phyloP scores from a whole-genome alignment of 1,284 basidiomycete genomes.

The Phellinidium pouzarii region DNA sequence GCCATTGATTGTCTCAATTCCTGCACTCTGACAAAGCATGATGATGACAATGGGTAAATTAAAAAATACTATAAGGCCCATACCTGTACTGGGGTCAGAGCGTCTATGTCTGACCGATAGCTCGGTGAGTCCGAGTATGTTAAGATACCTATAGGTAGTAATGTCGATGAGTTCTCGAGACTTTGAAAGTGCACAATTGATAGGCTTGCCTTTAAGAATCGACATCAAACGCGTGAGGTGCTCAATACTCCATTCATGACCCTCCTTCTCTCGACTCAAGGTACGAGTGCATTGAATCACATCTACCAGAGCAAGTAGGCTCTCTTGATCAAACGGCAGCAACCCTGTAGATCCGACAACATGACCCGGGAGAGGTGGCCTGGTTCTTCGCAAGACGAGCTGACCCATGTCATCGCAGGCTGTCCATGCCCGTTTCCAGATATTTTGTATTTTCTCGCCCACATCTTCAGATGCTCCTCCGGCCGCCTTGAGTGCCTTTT shows the following conservation, averaged over 20 bases:
- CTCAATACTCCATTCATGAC: slow-evolving; percentile 57
- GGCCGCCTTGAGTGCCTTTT: slow-evolving; percentile 63
- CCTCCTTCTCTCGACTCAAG: slow-evolving; percentile 40
- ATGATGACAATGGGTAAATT: slow-evolving; percentile 8
- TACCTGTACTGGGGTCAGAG: slow-evolving; percentile 79
- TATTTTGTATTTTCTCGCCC: slow-evolving; percentile 38
- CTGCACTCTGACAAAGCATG: slow-evolving; percentile 43
- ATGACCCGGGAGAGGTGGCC: slow-evolving; percentile 22
- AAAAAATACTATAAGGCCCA: slow-evolving; percentile 14
- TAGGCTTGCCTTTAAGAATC: slow-evolving; percentile 62
- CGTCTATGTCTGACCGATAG: slow-evolving; percentile 82
- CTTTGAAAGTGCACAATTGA: slow-evolving; percentile 21
- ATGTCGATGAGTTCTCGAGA: slow-evolving; percentile 5
- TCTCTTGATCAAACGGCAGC: slow-evolving; percentile 78
- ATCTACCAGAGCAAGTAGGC: slow-evolving; percentile 74
- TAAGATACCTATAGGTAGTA: slow-evolving; percentile 48
- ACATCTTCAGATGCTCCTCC: slow-evolving; percentile 35
- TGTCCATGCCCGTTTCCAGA: slow-evolving; percentile 63
- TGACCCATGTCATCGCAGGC: slow-evolving; percentile 64
- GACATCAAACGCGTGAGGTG: slow-evolving; percentile 63
- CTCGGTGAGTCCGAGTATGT: slow-evolving; percentile 81
- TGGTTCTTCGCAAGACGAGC: slow-evolving; percentile 34
- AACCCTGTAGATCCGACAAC: slow-evolving; percentile 18
- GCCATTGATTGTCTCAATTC: slow-evolving; percentile 60
- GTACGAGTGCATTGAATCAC: slow-evolving; percentile 57